Conservation (phyloP, 805 yeast species). For the Scheffersomyces lignosus region DNA sequence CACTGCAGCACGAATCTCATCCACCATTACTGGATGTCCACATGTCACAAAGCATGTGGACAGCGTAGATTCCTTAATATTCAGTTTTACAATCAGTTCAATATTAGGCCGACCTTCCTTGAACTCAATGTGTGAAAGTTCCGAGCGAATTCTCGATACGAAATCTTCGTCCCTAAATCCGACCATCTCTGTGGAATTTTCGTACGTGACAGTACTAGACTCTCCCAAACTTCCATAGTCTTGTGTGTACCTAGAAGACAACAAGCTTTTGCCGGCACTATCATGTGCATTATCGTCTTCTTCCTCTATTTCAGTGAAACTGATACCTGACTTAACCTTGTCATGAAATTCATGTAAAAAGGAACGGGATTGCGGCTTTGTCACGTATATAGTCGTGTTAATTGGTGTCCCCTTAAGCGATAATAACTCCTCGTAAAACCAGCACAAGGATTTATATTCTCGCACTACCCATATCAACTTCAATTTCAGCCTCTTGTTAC, state of each 20-base stretch:
- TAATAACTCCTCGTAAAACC: slow-evolving; percentile 50
- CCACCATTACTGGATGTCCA: slow-evolving; percentile 35
- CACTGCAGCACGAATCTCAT: slow-evolving; percentile 36
- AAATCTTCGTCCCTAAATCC: background rate
- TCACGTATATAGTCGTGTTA: slow-evolving; percentile 28
- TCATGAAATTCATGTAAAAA: background rate
- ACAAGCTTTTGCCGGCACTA: background rate
- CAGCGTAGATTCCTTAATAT: slow-evolving; percentile 10
- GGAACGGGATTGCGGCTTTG: slow-evolving; percentile 17
- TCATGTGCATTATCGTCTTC: background rate
- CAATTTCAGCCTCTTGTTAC: slow-evolving; percentile 12
- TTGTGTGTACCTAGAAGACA: background rate
- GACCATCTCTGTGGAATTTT: background rate
- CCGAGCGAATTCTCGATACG: slow-evolving; percentile 11
- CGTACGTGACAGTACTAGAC: too few species aligned
- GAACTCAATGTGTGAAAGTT: slow-evolving; percentile 37
- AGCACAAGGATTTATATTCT: slow-evolving; percentile 47
- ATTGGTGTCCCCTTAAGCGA: slow-evolving; percentile 26
- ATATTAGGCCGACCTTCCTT: slow-evolving; percentile 28
- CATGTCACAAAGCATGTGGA: slow-evolving; percentile 28
- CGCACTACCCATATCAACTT: slow-evolving; percentile 66
- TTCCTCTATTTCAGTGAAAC: background rate
- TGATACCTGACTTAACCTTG: background rate
- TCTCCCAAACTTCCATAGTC: too few species aligned
- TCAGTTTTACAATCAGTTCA: slow-evolving; percentile 5